A percentile compares a stretch with the other conserved stretches of the same genome.
phyloP scores from a whole-genome alignment of 495 filamentous ascomycete genomes.

The Amphirosellinia nigrospora region DNA sequence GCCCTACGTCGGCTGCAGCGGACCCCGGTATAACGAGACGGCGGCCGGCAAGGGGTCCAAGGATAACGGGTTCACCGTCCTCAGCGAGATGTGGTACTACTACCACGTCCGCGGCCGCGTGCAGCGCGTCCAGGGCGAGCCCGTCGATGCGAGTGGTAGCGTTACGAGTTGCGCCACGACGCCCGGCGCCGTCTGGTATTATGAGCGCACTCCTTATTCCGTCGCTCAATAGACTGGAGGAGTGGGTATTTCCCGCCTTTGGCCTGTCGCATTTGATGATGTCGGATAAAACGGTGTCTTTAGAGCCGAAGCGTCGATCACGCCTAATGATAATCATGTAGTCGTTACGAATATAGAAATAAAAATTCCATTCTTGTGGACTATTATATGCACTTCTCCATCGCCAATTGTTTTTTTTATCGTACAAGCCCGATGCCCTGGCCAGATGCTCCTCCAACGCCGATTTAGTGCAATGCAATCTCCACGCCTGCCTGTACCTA shows the following conservation, averaged over 20 bases:
- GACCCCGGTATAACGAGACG: conserved; percentile 55
- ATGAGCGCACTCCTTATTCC: conserved; percentile 38
- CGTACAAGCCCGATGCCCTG: background rate
- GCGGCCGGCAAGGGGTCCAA: conserved; percentile 46
- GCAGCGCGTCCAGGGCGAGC: conserved; percentile 49
- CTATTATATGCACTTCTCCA: background rate
- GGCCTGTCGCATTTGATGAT: background rate
- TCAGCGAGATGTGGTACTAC: conserved; percentile 61
- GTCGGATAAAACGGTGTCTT: background rate
- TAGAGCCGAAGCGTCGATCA: background rate
- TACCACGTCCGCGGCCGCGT: conserved; percentile 51
- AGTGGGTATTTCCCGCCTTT: background rate
- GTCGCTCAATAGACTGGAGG: conserved; percentile 11
- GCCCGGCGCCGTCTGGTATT: conserved; percentile 49
- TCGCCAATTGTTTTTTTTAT: conserved; percentile 2
- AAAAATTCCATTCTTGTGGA: background rate
- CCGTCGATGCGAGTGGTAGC: conserved; percentile 48
- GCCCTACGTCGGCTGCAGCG: conserved; percentile 57
- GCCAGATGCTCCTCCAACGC: conserved; percentile 21
- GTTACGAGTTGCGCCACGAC: conserved; percentile 49
- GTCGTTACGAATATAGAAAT: background rate
- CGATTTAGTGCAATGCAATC: conserved; percentile 22
- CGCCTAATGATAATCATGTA: conserved; percentile 13
- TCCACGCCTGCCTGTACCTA: conserved; percentile 23
- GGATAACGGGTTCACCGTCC: conserved; percentile 53